Conservation (phyloP, 2,329 filamentous ascomycete genomes). For the Rhexocercosporidium sp. region DNA sequence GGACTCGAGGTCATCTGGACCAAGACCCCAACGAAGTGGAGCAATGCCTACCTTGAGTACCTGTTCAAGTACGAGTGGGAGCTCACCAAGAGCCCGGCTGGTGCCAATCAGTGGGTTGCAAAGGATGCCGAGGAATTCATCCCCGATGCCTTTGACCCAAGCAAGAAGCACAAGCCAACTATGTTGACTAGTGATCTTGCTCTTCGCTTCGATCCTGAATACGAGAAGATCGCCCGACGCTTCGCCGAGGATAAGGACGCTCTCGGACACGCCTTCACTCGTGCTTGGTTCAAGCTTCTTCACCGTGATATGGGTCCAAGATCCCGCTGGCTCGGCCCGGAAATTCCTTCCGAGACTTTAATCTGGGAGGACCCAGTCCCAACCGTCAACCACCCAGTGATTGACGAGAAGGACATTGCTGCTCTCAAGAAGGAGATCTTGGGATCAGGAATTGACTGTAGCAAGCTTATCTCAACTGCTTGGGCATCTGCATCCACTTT, state of each 20-base stretch:
- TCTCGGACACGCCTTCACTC: constrained; percentile 71
- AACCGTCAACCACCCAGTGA: constrained; percentile 57
- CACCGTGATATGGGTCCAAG: constrained; percentile 81
- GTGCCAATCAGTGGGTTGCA: constrained; percentile 78
- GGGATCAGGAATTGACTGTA: constrained; percentile 60
- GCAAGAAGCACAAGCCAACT: constrained; percentile 74
- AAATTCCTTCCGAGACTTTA: constrained; percentile 72
- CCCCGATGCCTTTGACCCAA: constrained; percentile 71
- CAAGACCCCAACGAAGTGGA: constrained; percentile 76
- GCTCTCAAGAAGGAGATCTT: constrained; percentile 73
- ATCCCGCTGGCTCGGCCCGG: constrained; percentile 74
- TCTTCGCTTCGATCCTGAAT: constrained; percentile 72
- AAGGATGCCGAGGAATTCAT: constrained; percentile 70
- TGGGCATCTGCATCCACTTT: constrained; percentile 76
- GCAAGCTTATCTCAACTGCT: constrained; percentile 68
- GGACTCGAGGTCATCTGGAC: constrained; percentile 84
- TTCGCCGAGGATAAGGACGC: constrained; percentile 73
- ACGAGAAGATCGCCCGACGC: constrained; percentile 76
- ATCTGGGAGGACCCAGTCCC: constrained; percentile 79
- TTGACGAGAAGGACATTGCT: constrained; percentile 68
- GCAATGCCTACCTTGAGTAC: constrained; percentile 75
- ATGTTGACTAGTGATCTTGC: constrained; percentile 81
- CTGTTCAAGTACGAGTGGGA: constrained; percentile 83
- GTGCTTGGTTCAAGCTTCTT: constrained; percentile 83
- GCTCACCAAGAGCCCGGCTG: constrained; percentile 74